Evolutionary conservation across 106 monocot genomes (phyloP), one percentile per base, ranked within the genome.

Genomic region (Acorus calamus): DNA sequence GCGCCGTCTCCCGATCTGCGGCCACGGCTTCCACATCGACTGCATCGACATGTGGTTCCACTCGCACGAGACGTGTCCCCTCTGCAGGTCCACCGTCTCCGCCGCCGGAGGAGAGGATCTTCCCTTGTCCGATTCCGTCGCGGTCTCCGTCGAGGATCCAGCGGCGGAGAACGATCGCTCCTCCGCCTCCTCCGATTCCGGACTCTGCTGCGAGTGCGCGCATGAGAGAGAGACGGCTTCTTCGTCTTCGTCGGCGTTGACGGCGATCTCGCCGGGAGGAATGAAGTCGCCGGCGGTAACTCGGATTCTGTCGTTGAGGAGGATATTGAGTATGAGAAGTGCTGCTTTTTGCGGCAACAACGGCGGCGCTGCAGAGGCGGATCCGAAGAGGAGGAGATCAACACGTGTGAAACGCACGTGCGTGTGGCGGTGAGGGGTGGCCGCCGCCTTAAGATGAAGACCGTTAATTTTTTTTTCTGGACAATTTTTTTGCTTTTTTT

Each of bases 11-110:
- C 70, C 60, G 5, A 5, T 11, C 3, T 70, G 70, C 61, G 54
- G 46, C 53, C 70, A 70, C 42, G 44, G 70, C 9, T 70, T 70
- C 53, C 70, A 70, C 61, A 41, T 42, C 14, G 70, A 62, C 61
- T 70, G 70, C 53, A 70, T 70, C 2, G 70, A 70, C 44, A 53
- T 70, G 61, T 70, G 70, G 70, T 54, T 70, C 56, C 7, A 60
- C 5, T 50, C 61, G 11, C 60, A 62, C 48, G 4, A 11, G 12
- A 70, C 60, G 9, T 70, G 70, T 14, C 70, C 70, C 14, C 60
- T 70, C 8, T 70, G 70, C 61, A 50, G 70, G 6, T 55, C 56
- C 42, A 42, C 28, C 50, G 69, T 69, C 50, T 50, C 59, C 45
- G 9, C 47, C 28, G 28, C 28, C 28, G 28, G 28, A 28, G 28